phyloP scores from a whole-genome alignment of 2,329 filamentous ascomycete genomes.

The Rugonectria rugulosa region DNA sequence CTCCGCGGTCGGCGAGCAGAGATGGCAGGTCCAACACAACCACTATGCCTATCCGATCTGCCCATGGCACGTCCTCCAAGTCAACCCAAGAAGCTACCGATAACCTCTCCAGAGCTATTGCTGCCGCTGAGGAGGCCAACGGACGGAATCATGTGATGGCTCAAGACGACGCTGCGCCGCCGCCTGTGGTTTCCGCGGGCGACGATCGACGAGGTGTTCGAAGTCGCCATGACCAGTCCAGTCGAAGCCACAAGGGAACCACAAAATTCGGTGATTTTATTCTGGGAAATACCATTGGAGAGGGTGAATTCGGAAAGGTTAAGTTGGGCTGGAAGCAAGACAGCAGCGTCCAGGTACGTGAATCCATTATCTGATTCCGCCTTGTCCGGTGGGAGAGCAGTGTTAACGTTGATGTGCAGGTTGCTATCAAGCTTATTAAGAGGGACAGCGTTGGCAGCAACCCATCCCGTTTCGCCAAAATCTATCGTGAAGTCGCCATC shows the following conservation, averaged over 20 bases:
- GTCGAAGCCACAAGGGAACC: conserved; percentile 63
- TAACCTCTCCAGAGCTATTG: conserved; percentile 76
- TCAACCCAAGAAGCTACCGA: conserved; percentile 80
- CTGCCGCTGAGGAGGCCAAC: conserved; percentile 43
- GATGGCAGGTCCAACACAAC: conserved; percentile 49
- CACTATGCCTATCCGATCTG: conserved; percentile 55
- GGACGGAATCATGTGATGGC: conserved; percentile 37
- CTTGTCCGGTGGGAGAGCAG: too few relatives aligned
- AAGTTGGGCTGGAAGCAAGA: conserved; percentile 98
- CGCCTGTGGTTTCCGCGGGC: conserved; percentile 54
- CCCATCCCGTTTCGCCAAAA: conserved; percentile 89
- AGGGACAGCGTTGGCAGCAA: conserved; percentile 90
- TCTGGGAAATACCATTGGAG: conserved; percentile 92
- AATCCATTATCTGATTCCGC: background rate
- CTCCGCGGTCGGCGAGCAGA: conserved; percentile 48
- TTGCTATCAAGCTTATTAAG: conserved; percentile 97
- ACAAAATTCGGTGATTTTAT: conserved; percentile 96
- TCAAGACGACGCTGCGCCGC: conserved; percentile 50
- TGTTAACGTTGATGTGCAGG: conserved; percentile 56
- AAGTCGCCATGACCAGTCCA: conserved; percentile 66
- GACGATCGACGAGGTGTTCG: conserved; percentile 58
- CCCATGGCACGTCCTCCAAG: conserved; percentile 54
- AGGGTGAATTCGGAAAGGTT: conserved; percentile 98
- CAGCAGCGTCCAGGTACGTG: conserved; percentile 79
- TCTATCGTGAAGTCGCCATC: conserved; percentile 96